phyloP scores from a whole-genome alignment of 169 alveolate species.

The Pseudocohnilembus persalinus region DNA sequence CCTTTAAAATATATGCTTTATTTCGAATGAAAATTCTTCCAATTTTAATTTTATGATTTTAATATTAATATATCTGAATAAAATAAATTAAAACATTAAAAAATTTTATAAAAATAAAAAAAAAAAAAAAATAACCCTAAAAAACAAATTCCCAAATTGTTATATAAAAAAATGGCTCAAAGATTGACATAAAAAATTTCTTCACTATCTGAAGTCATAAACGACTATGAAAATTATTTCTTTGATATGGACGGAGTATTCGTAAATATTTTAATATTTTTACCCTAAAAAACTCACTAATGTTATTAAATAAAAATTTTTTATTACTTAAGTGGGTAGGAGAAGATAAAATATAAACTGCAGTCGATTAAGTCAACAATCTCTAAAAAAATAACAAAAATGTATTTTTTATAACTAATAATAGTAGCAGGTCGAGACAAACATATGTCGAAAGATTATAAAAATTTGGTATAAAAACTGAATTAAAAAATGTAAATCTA shows the following conservation, averaged over 20 bases:
- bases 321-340: conserved; percentile 13
- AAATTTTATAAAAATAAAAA: no score
- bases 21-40: no score
- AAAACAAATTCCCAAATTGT: not conserved
- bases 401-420: conserved; percentile 16
- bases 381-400: conserved; percentile 16
- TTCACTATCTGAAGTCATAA: not conserved
- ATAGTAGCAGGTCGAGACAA: conserved; percentile 13
- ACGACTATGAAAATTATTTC: conserved; percentile 1
- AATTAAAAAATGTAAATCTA: not conserved
- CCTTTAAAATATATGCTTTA: no score
- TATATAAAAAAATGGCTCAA: no score
- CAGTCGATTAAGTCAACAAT: not conserved
- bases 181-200: no score
- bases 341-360: not conserved
- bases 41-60: no score
- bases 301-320: not conserved
- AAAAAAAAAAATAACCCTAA: no score
- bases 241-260: conserved; percentile 32
- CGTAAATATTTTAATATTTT: not conserved
- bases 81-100: no score
- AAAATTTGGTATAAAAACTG: conserved; percentile 6
- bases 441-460: conserved; percentile 19
- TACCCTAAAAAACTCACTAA: not conserved
- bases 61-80: no score